Evolutionary conservation across 345 rosid genomes (phyloP).

Genomic region (Euclidium syriacum): DNA sequence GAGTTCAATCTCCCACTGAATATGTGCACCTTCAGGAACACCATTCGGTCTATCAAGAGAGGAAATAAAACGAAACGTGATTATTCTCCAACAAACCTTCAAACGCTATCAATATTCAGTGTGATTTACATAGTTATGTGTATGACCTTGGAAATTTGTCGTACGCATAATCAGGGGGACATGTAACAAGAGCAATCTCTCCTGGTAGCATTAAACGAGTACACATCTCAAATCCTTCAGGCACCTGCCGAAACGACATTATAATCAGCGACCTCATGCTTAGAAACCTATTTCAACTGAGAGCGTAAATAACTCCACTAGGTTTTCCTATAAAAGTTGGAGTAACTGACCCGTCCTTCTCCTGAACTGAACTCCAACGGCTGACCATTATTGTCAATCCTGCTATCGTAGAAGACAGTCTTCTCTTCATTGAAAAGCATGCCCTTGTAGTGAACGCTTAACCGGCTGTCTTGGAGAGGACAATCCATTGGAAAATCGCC

Average conservation of each 20-base stretch:
- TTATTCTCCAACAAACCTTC: background rate
- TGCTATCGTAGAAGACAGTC: slow-evolving; percentile 69
- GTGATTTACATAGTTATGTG: slow-evolving; percentile 24
- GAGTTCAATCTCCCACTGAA: slow-evolving; percentile 96
- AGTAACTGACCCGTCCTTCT: slow-evolving; percentile 79
- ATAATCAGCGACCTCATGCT: background rate
- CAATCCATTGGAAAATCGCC: slow-evolving; percentile 99
- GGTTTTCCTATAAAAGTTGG: background rate
- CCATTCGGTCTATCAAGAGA: slow-evolving; percentile 53
- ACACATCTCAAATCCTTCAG: slow-evolving; percentile 98
- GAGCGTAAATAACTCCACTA: background rate
- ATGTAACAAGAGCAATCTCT: slow-evolving; percentile 84
- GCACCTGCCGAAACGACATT: slow-evolving; percentile 46
- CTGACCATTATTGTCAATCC: slow-evolving; percentile 64
- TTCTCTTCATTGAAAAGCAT: slow-evolving; percentile 79
- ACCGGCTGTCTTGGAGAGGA: slow-evolving; percentile 85
- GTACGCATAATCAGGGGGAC: slow-evolving; percentile 97
- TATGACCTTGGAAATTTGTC: slow-evolving; percentile 86
- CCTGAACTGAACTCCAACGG: slow-evolving; percentile 94
- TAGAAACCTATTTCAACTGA: background rate
- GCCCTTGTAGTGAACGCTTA: slow-evolving; percentile 84
- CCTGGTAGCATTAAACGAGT: slow-evolving; percentile 95
- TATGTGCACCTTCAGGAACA: slow-evolving; percentile 87
- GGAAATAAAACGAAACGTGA: background rate
- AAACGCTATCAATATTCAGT: background rate